Evolutionary conservation across 140 eudicot genomes (phyloP), one percentile per base, ranked within the genome.

Genomic region (Senecio squalidus): DNA sequence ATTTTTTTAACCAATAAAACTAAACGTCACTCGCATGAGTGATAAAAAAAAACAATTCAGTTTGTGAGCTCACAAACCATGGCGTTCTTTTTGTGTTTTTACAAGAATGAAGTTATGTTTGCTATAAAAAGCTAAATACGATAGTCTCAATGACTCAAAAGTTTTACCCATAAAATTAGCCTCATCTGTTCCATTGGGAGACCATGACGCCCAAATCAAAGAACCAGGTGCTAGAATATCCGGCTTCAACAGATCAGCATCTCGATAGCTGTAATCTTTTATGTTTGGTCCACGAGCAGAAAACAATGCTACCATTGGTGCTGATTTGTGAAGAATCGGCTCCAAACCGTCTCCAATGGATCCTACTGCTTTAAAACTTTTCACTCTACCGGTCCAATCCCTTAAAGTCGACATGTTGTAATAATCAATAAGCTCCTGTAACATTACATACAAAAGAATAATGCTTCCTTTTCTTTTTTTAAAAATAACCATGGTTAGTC

Each of bases 141-240:
- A n/a, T n/a, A n/a, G n/a, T n/a, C n/a, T n/a, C n/a, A 0, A 56
- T 47, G 34, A 26, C 0, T 6, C 5, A 2, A 17, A 51, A 13
- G 16, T 21, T 36, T 73, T 84, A 91, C 99, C 99, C 28, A 72
- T 43, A 47, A 72, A 93, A 67, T 93, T 93, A 20, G 96, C 81
- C 64, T 93, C 96, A 64, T 93, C 99, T 9, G 96, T 93, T 68
- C 99, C 99, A 69, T 93, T 84, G 3, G 89, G 95, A 45, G 99
- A 70, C 99, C 99, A 93, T 13, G 99, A 95, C 67, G 96, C 93
- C 99, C 99, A 93, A 54, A 93, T 93, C 41, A 93, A 88, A 74
- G 96, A 82, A 70, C 99, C 99, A 14, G 99, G 99, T 44, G 99
- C 99, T 34, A 93, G 75, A 58, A 93, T 93, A 67, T 93, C 99